Percentiles rank a stretch among this genome's conserved stretches.
Conservation (phyloP, 352 stramenopile species). For the Pythium vanterpoolii region DNA sequence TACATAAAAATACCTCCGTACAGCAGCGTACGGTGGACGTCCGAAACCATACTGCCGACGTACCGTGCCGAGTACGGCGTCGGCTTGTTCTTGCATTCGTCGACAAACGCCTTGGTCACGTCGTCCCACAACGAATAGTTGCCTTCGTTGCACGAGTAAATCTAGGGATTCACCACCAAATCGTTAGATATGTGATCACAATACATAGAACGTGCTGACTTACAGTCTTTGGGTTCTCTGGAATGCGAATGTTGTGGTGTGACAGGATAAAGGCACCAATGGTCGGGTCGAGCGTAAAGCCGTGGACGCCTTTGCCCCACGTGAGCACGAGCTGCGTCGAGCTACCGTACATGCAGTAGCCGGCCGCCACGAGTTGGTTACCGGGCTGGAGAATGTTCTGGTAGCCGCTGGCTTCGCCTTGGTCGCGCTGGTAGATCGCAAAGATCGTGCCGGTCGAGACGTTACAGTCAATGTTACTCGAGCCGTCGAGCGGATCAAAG, state of each 20-base stretch:
- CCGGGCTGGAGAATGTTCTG: slow-evolving; percentile 94
- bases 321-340: slow-evolving; percentile 98
- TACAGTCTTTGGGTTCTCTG: slow-evolving; percentile 85
- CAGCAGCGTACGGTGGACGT: slow-evolving; percentile 98
- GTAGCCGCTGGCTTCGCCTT: slow-evolving; percentile 47
- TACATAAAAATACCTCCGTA: slow-evolving; percentile 99
- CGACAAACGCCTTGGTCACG: slow-evolving; percentile 87
- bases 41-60: slow-evolving; percentile 98
- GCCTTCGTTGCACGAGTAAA: slow-evolving; percentile 98
- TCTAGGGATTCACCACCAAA: slow-evolving; percentile 30
- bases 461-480: slow-evolving; percentile 99
- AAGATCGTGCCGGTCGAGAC: slow-evolving; percentile 99
- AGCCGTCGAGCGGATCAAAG: slow-evolving; percentile 98
- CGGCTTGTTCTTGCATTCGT: slow-evolving; percentile 81
- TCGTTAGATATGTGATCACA: not conserved
- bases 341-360: slow-evolving; percentile 99
- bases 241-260: slow-evolving; percentile 93
- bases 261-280: slow-evolving; percentile 99
- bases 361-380: slow-evolving; percentile 93
- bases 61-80: slow-evolving; percentile 91
- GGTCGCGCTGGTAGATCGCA: slow-evolving; percentile 93
- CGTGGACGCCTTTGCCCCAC: slow-evolving; percentile 92
- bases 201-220: not conserved
- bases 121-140: slow-evolving; percentile 96
- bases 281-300: slow-evolving; percentile 97